Base-by-base conservation (phyloP, 306 rosid species). In the Sechiopsis laciniata region DNA sequence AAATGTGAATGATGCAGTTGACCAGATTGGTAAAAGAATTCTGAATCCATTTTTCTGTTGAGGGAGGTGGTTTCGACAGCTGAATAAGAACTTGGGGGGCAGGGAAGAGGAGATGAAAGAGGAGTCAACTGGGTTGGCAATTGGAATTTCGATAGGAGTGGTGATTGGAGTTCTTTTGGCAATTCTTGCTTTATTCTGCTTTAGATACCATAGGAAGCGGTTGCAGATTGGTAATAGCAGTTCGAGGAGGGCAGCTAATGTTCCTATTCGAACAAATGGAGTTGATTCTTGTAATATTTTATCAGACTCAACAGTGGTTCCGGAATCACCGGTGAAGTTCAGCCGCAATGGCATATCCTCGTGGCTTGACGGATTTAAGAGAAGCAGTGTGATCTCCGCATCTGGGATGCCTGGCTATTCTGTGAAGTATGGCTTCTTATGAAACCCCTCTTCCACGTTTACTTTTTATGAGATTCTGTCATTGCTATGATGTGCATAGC, bases 121-220 rank as follows among this genome's bases (percentile, higher is more conserved):
- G 66, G 96, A 89, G 77, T 86, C 99, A 22, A 80, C 77, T 19
- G 99, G 95, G 76, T 79, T 95, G 80, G 88, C 88, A 7, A 87
- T 95, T 71, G 99, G 99, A 80, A 86, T 91, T 79, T 95, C 96
- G n/a, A 88, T 89, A 22, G 99, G 99, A n/a, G 92, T 95, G 12
- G 97, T 95, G 78, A 89, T 95, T 80, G 99, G 99, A 78, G 82
- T 91, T 74, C 82, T 75, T 51, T 86, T 95, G 86, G 99, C 96
- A 19, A 83, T 89, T 77, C 81, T 88, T 66, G 95, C 90, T 17
- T 74, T 95, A 61, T 84, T 95, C 69, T 91, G 99, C 81, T 29
- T 95, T 74, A 84, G 86, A 76, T 95, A 89, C 68, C 99, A 95
- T 20, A 80, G 96, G 82, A 95, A 85, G 81, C 85, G 87, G 8